These are phyloP conservation scores for Claviceps quebecensis DNA, from an alignment of 2,329 filamentous ascomycete genomes.

Conservation along the genomic window DNA sequence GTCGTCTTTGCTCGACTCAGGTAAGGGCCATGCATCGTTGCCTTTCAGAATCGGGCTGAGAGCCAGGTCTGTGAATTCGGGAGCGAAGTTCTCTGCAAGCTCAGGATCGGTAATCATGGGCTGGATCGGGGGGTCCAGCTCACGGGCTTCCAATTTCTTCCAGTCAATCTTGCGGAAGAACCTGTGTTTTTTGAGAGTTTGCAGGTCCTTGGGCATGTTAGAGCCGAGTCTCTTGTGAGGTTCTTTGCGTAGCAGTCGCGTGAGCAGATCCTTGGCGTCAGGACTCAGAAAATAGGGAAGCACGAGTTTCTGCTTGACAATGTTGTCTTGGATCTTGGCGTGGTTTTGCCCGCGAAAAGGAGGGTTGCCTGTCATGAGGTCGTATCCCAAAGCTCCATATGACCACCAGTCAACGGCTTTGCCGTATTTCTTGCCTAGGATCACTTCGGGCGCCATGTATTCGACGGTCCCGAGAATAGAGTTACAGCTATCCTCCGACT, in stretches of 20 bases:
- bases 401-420: conserved; percentile 99
- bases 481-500: conserved; percentile 49
- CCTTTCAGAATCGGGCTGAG: conserved; percentile 55
- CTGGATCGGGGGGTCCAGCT: conserved; percentile 77
- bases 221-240: conserved; percentile 78
- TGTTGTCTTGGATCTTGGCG: conserved; percentile 90
- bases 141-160: conserved; percentile 68
- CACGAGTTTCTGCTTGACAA: conserved; percentile 78
- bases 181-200: conserved; percentile 75
- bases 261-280: conserved; percentile 89
- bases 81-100: conserved; percentile 87
- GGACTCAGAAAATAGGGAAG: conserved; percentile 83
- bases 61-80: conserved; percentile 79
- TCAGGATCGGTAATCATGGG: conserved; percentile 92
- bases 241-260: conserved; percentile 79
- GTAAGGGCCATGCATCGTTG: conserved; percentile 27
- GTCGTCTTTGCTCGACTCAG: conserved; percentile 32
- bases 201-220: conserved; percentile 78
- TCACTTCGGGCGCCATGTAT: conserved; percentile 97
- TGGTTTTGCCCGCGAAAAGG: conserved; percentile 87
- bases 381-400: conserved; percentile 80
- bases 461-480: conserved; percentile 90
- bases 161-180: conserved; percentile 98
- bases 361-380: conserved; percentile 81
- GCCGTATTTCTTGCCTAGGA: conserved; percentile 77